Evolutionary conservation across 2,329 filamentous ascomycete species (phyloP).

Genomic region (Fusarium heterosporum): DNA sequence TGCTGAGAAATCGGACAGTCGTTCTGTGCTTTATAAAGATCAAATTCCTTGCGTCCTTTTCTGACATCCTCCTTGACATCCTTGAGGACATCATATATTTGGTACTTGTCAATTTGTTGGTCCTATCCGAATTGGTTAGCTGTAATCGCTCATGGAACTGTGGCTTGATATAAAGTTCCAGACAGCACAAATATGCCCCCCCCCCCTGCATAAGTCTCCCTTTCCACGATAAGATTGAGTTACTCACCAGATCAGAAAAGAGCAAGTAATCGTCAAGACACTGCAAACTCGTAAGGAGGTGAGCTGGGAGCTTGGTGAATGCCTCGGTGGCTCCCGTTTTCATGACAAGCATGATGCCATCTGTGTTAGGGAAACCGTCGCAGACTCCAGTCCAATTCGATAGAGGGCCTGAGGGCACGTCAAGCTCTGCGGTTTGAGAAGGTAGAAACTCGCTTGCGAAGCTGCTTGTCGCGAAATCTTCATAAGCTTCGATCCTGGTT

Average conservation of each 20-base stretch:
- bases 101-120: slow-evolving; percentile 61
- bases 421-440: slow-evolving; percentile 19
- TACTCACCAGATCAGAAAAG: slow-evolving; percentile 65
- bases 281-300: slow-evolving; percentile 65
- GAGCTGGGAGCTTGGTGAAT: slow-evolving; percentile 65
- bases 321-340: slow-evolving; percentile 70
- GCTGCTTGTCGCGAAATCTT: slow-evolving; percentile 4
- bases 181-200: background rate
- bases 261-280: slow-evolving; percentile 67
- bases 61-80: slow-evolving; percentile 53
- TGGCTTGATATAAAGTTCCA: slow-evolving; percentile 18
- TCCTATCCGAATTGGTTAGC: slow-evolving; percentile 51
- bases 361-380: slow-evolving; percentile 56
- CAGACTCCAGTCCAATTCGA: slow-evolving; percentile 47
- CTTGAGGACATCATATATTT: slow-evolving; percentile 57
- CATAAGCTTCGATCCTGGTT: slow-evolving; percentile 2
- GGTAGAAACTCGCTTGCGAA: slow-evolving; percentile 7
- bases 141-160: background rate
- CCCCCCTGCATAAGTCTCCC: background rate
- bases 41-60: slow-evolving; percentile 57
- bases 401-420: slow-evolving; percentile 27
- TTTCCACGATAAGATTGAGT: background rate
- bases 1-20: slow-evolving; percentile 61
- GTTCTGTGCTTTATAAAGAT: slow-evolving; percentile 59
- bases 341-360: slow-evolving; percentile 64